Evolutionary conservation across 1,139 yeast genomes (phyloP).

Genomic region (Citeromyces hawaiiensis): DNA sequence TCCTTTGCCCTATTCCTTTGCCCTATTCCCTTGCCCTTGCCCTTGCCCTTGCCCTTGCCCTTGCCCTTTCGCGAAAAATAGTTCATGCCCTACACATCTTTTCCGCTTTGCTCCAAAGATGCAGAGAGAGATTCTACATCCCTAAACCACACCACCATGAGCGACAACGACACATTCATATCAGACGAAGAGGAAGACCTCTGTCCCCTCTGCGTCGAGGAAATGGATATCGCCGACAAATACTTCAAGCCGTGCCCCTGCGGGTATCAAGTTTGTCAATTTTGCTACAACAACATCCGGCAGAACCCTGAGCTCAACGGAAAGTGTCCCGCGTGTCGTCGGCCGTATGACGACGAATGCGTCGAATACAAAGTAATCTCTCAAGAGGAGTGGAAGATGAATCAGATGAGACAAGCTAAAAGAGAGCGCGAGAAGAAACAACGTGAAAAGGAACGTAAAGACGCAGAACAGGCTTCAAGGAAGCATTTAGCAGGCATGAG

Average conservation of each 20-base stretch:
- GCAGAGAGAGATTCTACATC: too few species aligned
- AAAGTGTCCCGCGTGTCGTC: constrained; percentile 94
- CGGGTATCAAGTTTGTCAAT: constrained; percentile 97
- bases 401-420: constrained; percentile 68
- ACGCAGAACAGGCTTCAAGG: constrained; percentile 76
- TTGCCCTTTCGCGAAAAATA: too few species aligned
- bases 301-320: constrained; percentile 94
- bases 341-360: constrained; percentile 84
- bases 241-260: constrained; percentile 98
- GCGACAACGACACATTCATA: constrained; percentile 34
- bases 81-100: too few species aligned
- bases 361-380: constrained; percentile 79
- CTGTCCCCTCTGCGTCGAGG: constrained; percentile 94
- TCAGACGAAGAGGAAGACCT: constrained; percentile 76
- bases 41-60: too few species aligned
- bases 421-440: constrained; percentile 81
- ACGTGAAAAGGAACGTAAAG: constrained; percentile 84
- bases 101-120: too few species aligned
- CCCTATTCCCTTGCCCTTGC: too few species aligned
- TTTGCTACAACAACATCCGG: constrained; percentile 92
- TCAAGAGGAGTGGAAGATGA: constrained; percentile 72
- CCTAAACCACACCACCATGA: constrained; percentile 10
- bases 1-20: too few species aligned
- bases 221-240: constrained; percentile 91
- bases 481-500: constrained; percentile 95